Evolutionary conservation across 1,139 yeast species (phyloP), one percentile per base, ranked within the genome.

Genomic region (Yamadazyma trypodendri): DNA sequence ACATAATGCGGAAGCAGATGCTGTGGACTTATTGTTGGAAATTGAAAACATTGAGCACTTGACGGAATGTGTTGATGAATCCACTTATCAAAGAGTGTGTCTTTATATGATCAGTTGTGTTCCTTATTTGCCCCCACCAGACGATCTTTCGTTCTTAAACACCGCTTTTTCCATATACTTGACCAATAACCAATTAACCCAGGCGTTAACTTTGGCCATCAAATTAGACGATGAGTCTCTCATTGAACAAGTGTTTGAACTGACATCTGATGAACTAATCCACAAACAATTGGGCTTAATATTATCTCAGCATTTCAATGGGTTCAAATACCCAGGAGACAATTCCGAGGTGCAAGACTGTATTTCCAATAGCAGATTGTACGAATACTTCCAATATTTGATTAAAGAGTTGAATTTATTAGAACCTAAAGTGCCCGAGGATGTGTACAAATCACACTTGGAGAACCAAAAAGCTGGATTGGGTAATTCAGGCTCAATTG

Each of bases 1-100:
- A 55, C 97, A 92, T 64, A 92, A 94, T 59, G 98, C 97, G 25
- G 98, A 94, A 64, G 96, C 97, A 8, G 99, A 92, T 60, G 98
- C 98, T 1, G 96, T 92, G 22, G 99, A 92, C 65, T 70, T 92
- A 51, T 72, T 94, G 49, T 71, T 89, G 43, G 98, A 92, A 63
- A 78, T 92, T 41, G 98, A 92, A 63, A 73, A 81, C 39, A 84
- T 92, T 52, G 96, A 87, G 54, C 79, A 81, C 56, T 71, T 94
- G 46, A 83, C 94, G 7, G 79, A 81, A 48, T 87, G 77, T 61
- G 95, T 90, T 41, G 98, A 92, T 60, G 84, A 82, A 46, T 75
- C 81, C 56, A 87, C 95, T 5, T 90, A 74, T 58, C 81, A 81
- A 36, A 80, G 98, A 60, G 97, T 90, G 20, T 90, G 98, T 58